A percentile compares a stretch with the other conserved stretches of the same genome.
Evolutionary conservation across 331 rosid species (phyloP).

Genomic region (Cydonia oblonga): DNA sequence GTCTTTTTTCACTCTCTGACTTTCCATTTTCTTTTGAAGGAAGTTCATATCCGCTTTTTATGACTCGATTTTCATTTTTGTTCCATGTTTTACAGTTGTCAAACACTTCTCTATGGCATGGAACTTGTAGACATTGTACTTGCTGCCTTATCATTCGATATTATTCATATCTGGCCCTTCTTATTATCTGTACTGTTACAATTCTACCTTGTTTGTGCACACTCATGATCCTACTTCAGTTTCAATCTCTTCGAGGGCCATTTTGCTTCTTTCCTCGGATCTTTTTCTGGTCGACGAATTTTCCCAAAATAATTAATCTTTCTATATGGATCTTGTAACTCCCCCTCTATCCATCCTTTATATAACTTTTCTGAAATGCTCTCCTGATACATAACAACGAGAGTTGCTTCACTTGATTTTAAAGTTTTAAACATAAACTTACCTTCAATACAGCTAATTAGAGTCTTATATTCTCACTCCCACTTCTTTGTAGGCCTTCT

Average conservation of each 20-base stretch:
- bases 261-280: background rate
- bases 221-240: background rate
- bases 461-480: too few species aligned
- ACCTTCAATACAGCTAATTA: too few species aligned
- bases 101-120: background rate
- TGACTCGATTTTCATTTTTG: background rate
- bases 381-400: background rate
- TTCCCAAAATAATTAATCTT: background rate
- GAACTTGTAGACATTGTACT: background rate
- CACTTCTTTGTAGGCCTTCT: background rate
- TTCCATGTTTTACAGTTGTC: background rate
- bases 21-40: background rate
- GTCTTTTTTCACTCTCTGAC: background rate
- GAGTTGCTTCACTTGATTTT: background rate
- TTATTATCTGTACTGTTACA: background rate
- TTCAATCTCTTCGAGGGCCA: background rate
- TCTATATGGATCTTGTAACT: background rate
- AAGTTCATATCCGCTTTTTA: too few species aligned
- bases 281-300: background rate
- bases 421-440: background rate
- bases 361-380: background rate
- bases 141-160: background rate
- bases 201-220: background rate
- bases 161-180: background rate
- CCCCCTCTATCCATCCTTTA: background rate